These are phyloP conservation scores for Gynandropsis gynandra DNA, from an alignment of 345 rosid genomes.

Conservation along the genomic window DNA sequence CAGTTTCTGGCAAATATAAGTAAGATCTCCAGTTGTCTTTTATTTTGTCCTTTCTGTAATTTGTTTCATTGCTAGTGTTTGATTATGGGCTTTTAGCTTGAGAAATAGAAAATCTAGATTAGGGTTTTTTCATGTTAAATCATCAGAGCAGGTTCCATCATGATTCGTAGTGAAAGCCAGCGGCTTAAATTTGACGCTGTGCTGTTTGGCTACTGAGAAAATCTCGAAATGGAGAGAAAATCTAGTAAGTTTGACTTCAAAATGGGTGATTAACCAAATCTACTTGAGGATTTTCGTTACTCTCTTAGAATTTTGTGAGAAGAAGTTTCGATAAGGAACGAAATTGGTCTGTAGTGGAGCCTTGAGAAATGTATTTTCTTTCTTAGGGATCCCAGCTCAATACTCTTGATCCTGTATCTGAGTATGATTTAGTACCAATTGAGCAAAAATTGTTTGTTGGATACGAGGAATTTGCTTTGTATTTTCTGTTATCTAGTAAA, in stretches of 20 bases:
- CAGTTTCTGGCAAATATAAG: conserved; percentile 44
- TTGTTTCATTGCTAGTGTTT: conserved; percentile 15
- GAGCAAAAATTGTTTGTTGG: no score
- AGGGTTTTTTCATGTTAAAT: conserved; percentile 10
- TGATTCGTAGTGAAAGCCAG: conserved; percentile 9
- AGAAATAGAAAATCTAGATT: conserved; percentile 9
- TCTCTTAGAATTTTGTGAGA: conserved; percentile 6
- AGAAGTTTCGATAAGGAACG: conserved; percentile 13
- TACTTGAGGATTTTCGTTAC: conserved; percentile 12
- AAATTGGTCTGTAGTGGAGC: background rate
- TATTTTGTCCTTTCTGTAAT: conserved; percentile 14
- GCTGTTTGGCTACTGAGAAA: conserved; percentile 25
- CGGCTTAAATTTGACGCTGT: conserved; percentile 24
- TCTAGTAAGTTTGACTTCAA: conserved; percentile 9
- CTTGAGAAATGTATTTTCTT: background rate
- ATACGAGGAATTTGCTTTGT: background rate
- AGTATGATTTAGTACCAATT: background rate
- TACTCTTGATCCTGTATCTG: conserved; percentile 16
- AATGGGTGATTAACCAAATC: conserved; percentile 17
- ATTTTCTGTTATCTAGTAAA: conserved; percentile 1
- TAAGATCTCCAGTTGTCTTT: conserved; percentile 31
- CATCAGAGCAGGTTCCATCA: conserved; percentile 2
- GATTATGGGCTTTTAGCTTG: conserved; percentile 12
- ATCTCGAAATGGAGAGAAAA: conserved; percentile 22
- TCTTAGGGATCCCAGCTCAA: background rate